Conservation (phyloP, 2,329 filamentous ascomycete genomes). For the Pseudocercospora musae region DNA sequence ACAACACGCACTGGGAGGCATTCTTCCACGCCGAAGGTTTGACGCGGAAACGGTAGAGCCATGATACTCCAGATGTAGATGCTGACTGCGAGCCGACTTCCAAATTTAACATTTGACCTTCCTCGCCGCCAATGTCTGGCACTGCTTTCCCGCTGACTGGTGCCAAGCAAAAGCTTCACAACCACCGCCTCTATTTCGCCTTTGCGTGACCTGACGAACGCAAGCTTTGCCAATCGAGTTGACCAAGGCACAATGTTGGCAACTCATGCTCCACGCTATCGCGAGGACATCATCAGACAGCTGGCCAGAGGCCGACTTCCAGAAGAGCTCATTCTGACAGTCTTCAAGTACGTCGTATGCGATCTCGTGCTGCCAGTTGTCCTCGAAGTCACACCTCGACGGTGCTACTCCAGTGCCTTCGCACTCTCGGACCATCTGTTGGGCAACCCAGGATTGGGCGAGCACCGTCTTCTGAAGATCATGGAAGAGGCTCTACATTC, state of each 20-base stretch:
- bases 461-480: not conserved
- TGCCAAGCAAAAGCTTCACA: not conserved
- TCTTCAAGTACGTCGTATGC: not conserved
- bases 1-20: conserved; percentile 22
- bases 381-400: not conserved
- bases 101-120: not conserved
- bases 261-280: not conserved
- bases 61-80: not conserved
- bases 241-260: not conserved
- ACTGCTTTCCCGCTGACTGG: not conserved
- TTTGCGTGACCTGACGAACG: too few species aligned
- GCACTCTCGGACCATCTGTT: not conserved
- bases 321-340: not conserved
- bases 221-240: not conserved
- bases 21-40: conserved; percentile 18
- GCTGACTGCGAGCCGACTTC: not conserved
- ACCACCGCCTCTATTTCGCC: too few species aligned
- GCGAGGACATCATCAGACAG: not conserved
- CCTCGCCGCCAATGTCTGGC: not conserved
- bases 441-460: not conserved
- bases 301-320: not conserved
- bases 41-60: not conserved
- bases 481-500: not conserved
- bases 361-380: not conserved
- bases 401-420: not conserved